Percentiles rank a stretch among this genome's conserved stretches.
Conservation (phyloP, 2,329 filamentous ascomycete species). For the Hymenotorrendiella dingleyae region DNA sequence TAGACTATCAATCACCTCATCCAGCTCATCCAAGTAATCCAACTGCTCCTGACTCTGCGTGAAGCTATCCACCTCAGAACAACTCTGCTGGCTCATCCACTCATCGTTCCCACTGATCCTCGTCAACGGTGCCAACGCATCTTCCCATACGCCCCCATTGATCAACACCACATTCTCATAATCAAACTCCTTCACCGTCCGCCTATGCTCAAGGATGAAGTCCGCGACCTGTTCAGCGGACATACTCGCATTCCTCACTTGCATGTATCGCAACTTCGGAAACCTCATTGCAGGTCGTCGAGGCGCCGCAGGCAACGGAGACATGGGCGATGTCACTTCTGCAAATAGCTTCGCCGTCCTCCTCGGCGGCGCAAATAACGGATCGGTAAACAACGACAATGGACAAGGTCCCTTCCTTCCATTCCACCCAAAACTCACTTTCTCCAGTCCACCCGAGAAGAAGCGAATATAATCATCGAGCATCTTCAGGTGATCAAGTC, state of each 20-base stretch:
- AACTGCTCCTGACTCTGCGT: constrained; percentile 20
- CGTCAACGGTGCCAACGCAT: constrained; percentile 69
- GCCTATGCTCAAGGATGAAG: constrained; percentile 62
- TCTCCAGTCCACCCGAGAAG: constrained; percentile 61
- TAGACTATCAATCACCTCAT: constrained; percentile 22
- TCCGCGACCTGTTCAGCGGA: constrained; percentile 63
- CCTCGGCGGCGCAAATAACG: constrained; percentile 56
- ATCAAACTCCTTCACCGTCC: constrained; percentile 68
- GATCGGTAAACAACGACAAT: constrained; percentile 57
- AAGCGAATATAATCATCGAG: constrained; percentile 73
- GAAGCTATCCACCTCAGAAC: constrained; percentile 22
- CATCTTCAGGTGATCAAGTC: constrained; percentile 67
- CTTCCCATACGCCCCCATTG: constrained; percentile 69
- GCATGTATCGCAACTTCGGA: constrained; percentile 59
- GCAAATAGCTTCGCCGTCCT: constrained; percentile 54
- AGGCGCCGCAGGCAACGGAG: constrained; percentile 49
- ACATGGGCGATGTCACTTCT: constrained; percentile 60
- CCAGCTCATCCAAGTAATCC: constrained; percentile 20
- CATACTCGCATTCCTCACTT: constrained; percentile 67
- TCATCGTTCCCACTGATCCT: constrained; percentile 36
- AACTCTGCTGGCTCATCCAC: constrained; percentile 33
- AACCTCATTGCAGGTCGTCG: constrained; percentile 56
- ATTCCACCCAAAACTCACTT: constrained; percentile 72
- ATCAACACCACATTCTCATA: constrained; percentile 70
- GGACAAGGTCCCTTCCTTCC: constrained; percentile 69